Evolutionary conservation across 2,329 filamentous ascomycete species (phyloP), one percentile per base, ranked within the genome.

Genomic region (Fusarium phyllophilum): DNA sequence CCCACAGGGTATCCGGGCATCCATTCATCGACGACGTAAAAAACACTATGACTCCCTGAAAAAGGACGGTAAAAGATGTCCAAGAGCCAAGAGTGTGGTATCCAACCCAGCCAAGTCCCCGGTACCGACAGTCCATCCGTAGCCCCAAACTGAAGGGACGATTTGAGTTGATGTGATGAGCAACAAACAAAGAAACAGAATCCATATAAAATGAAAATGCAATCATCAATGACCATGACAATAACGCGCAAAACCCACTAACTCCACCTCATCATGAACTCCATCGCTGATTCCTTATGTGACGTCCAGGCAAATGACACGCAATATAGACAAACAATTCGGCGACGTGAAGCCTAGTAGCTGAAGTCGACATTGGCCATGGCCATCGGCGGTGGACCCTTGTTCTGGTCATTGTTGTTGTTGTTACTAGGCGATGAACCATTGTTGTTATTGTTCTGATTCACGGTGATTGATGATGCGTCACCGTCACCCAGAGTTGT

Each of bases 301-400:
- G 74, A 77, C 77, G 69, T 76, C 61, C 77, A 63, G 71, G 66
- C 62, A 69, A 71, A 78, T 74, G 58, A 73, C 65, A 75, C 60
- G 68, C 74, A 72, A 72, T 76, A 75, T 78, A 79, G 71, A 79
- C 73, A 78, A 77, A 75, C 68, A 70, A 75, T 57, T 61, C 65
- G 62, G 39, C 56, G 62, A 51, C 59, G 41, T 39, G 26, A 26
- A 64, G 65, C 69, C 87, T 83, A 91, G 77, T 91, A 91, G 80
- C 86, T 90, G 72, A 91, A 89, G 81, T 91, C 89, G 75, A 91
- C 87, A 78, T 88, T 86, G 68, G 87, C 89, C 82, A 91, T 85
- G 64, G 87, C 88, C 82, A 91, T 84, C 70, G 87, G 84, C 44
- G 88, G 84, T 75, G 88, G 75, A 26, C 78, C 75, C 70, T 86